Base-by-base conservation (phyloP, 495 filamentous ascomycete genomes). In the Oidiodendron maius region DNA sequence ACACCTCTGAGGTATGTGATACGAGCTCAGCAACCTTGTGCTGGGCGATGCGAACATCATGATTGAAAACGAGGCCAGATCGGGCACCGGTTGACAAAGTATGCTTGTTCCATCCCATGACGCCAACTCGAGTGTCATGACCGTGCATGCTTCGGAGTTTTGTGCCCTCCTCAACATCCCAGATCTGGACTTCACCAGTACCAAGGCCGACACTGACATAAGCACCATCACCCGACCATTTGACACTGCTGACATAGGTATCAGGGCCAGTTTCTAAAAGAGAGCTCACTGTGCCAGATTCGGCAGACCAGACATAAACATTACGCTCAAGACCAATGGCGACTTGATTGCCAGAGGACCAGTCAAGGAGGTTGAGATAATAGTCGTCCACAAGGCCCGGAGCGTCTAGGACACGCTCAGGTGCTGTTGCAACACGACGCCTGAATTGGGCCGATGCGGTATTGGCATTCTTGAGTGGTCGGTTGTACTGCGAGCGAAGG, bases 251-350 rank as follows among this genome's bases (percentile, higher is more conserved):
- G 55, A 99, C 82, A 60, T 99, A 99, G 16, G 91, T 97, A 61
- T 97, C 93, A 8, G 87, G 71, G 37, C 76, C 73, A 2, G 86
- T 86, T 69, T 97, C 93, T 25, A 97, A 66, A 17, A 99, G 83
- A 55, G 81, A 86, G 69, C 75, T 84, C 28, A 97, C 93, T 2
- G 85, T 74, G 48, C 93, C 93, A 48, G 86, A 81, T 36, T 99
- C 91, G 12, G 94, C 93, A n/a, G 91, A 96, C 93, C 94, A 99
- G 57, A 99, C 87, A 58, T 97, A 99, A 49, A 97, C 91, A 52
- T 82, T 94, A 44, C 93, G 89, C 69, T 96, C 93, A 12, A 99
- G 80, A 40, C 93, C 93, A 62, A 99, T 96, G 23, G 93, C 93
- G 41, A 99, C 91, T 65, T 97, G 93, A 74, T 99, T 99, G 36